Conservation (phyloP, 768 basidiomycete genomes). For the Pulveroboletus ravenelii region DNA sequence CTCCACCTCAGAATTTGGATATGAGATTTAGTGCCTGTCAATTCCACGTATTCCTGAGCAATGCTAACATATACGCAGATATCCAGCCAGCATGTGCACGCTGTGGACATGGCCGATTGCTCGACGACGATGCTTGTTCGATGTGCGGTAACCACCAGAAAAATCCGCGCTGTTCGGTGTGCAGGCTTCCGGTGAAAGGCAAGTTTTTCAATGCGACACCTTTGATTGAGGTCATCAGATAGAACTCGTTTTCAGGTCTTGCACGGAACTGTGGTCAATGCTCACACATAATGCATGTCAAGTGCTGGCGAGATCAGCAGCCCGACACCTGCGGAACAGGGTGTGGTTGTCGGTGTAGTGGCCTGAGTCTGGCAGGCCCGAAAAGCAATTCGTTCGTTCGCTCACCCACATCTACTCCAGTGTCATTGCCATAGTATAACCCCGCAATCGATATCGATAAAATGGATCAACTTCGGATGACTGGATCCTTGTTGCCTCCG, state of each 20-base stretch:
- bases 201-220: conserved; percentile 6
- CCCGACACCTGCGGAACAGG: conserved; percentile 59
- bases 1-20: conserved; percentile 27
- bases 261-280: conserved; percentile 59
- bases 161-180: conserved; percentile 61
- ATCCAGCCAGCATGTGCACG: conserved; percentile 44
- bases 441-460: background rate
- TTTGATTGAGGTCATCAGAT: background rate
- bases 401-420: conserved; percentile 9
- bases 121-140: conserved; percentile 38
- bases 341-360: conserved; percentile 59
- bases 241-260: conserved; percentile 40
- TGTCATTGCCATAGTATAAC: background rate
- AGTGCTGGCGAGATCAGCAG: conserved; percentile 48
- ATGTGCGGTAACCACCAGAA: conserved; percentile 40
- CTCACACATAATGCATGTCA: conserved; percentile 60
- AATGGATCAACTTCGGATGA: background rate
- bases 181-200: conserved; percentile 76
- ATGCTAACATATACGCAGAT: conserved; percentile 29
- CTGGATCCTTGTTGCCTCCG: background rate
- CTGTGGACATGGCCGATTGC: conserved; percentile 36
- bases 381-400: conserved; percentile 5
- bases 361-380: conserved; percentile 2
- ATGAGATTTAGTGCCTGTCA: conserved; percentile 33
- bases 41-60: conserved; percentile 1